A percentile compares a stretch with the other conserved stretches of the same genome.
Evolutionary conservation across 768 basidiomycete genomes (phyloP).

Genomic region (Boletus sensibilis): DNA sequence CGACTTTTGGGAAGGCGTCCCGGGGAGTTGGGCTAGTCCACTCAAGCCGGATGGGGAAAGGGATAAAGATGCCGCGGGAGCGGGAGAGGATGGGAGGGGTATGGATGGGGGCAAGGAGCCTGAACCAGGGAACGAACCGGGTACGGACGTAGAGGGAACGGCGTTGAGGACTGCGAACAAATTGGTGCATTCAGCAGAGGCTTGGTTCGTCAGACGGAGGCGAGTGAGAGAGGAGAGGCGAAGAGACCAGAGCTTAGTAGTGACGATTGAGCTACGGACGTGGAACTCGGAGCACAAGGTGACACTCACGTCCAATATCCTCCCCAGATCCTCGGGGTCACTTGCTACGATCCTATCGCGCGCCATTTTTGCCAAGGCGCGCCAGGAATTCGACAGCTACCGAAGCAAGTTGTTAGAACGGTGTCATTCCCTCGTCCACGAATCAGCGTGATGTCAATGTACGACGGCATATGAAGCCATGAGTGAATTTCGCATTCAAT

Average conservation of each 20-base stretch:
- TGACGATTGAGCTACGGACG: not conserved
- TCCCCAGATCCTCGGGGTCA: constrained; percentile 63
- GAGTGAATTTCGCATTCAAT: constrained; percentile 10
- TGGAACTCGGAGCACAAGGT: not conserved
- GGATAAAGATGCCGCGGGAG: not conserved
- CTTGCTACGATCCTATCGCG: constrained; percentile 71
- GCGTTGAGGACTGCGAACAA: constrained; percentile 68
- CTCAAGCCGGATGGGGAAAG: constrained; percentile 26
- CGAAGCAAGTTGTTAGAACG: constrained; percentile 14
- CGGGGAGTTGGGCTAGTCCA: constrained; percentile 22
- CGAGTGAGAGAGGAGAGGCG: constrained; percentile 77
- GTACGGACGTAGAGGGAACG: constrained; percentile 52
- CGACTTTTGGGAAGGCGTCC: constrained; percentile 23
- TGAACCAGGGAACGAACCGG: constrained; percentile 50
- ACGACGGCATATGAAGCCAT: not conserved
- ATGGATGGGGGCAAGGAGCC: constrained; percentile 2
- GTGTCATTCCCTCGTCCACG: not conserved
- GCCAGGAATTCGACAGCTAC: constrained; percentile 89
- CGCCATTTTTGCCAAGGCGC: constrained; percentile 81
- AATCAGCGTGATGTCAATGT: not conserved
- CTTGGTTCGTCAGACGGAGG: constrained; percentile 82
- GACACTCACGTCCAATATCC: constrained; percentile 63
- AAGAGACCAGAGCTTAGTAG: constrained; percentile 73
- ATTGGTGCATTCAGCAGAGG: constrained; percentile 80
- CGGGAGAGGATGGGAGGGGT: constrained; percentile 38